Base-by-base conservation (phyloP, 148 eudicot species). In the Vaccinium corymbosum region DNA sequence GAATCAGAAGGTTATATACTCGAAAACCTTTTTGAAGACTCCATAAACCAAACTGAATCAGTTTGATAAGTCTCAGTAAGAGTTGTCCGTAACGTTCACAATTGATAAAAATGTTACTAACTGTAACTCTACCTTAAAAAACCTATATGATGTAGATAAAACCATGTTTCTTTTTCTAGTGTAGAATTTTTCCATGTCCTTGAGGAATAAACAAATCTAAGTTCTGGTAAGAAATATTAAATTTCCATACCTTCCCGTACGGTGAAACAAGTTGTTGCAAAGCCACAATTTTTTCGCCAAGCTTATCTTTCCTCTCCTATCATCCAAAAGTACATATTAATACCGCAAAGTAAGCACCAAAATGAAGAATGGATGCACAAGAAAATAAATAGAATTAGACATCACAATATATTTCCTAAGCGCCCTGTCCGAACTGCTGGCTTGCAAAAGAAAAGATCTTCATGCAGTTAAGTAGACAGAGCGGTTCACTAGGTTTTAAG, bases 221-320 rank as follows among this genome's bases (percentile, higher is more conserved):
- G 49, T 35, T 80, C n/a, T 50, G 10, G 2, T n/a, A 14, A 53
- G 6, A 82, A 59, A 35, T 3, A n/a, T 71, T 50, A 73, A 53
- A 74, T 38, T 22, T 20, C 25, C 48, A 49, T 85, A 96, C 98
- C 98, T 95, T 96, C 50, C 98, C 98, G 82, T 82, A 96, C 32
- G 98, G 98, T 27, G 98, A 96, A 81, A 96, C 97, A 57, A 96
- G 92, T 86, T 94, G 97, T 80, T 96, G 98, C 71, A 95, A 91
- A 51, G 95, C 91, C 68, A 87, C 84, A 78, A 96, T 93, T 84
- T 92, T 89, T 89, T 94, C 97, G 64, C 98, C 90, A 56, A 93
- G 76, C 82, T 91, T 96, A 82, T 94, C 98, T 88, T 96, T 94
- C 86, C 92, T 89, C 84, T 93, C 95, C 98, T 94, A 87, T 35